Conservation (phyloP, 805 yeast genomes). For the Wickerhamomyces mucosus region DNA sequence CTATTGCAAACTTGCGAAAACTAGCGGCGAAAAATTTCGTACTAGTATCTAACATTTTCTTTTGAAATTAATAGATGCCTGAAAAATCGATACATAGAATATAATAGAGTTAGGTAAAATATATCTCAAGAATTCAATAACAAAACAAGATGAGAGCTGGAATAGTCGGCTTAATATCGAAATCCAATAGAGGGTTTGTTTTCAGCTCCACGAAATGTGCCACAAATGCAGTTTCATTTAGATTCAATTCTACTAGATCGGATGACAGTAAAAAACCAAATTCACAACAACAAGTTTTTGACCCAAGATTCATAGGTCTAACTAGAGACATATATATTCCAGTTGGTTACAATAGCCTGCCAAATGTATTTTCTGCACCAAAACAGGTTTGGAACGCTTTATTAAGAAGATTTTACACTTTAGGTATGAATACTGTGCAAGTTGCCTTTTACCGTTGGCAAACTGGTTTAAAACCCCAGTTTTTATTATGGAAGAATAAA, state of each 20-base stretch:
- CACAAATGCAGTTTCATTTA: not conserved
- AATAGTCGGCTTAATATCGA: not conserved
- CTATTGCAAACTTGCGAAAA: too few relatives aligned
- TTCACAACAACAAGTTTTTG: conserved; percentile 21
- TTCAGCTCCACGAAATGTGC: not conserved
- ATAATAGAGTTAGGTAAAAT: not conserved
- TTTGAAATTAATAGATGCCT: too few relatives aligned
- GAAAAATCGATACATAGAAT: too few relatives aligned
- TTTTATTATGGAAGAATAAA: conserved; percentile 72
- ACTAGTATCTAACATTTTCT: too few relatives aligned
- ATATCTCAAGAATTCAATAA: not conserved
- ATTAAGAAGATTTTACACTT: conserved; percentile 48
- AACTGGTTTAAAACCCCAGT: conserved; percentile 57
- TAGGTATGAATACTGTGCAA: conserved; percentile 62
- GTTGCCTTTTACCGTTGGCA: conserved; percentile 60
- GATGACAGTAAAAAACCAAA: conserved; percentile 5
- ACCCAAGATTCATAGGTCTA: conserved; percentile 32
- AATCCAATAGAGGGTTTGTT: not conserved
- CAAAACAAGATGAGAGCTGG: not conserved
- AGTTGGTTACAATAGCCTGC: conserved; percentile 35
- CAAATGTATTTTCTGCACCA: conserved; percentile 34
- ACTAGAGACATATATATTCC: conserved; percentile 41
- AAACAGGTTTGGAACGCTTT: conserved; percentile 33
- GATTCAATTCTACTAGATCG: conserved; percentile 4
- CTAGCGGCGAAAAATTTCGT: too few relatives aligned